Evolutionary conservation across 2,329 filamentous ascomycete genomes (phyloP), one percentile per base, ranked within the genome.

Genomic region (Aspergillus ochraceus): DNA sequence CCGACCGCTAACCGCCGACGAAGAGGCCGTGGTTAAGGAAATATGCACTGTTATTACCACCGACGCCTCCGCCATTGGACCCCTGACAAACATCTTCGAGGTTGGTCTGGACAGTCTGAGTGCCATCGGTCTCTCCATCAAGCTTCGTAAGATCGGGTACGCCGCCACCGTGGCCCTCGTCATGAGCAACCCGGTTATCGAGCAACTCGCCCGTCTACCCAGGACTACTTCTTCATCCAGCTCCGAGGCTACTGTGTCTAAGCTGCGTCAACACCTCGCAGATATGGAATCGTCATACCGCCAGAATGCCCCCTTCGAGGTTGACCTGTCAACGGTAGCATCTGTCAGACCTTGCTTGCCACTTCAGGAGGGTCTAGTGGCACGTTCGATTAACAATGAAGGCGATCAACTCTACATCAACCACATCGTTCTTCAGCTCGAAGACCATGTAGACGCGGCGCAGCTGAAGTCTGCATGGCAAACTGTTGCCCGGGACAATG

Each of bases 51-150:
- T 71, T 20, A 60, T 71, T 22, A 56, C 62, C 10, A 57, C 59
- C 17, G 65, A 71, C 11, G 51, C 55, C 14, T 57, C 60, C 1
- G 59, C 56, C 5, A 62, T 74, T 11, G 57, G 53, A 0, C 64
- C 64, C 1, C 53, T 68, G 55, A 74, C 70, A 2, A 75, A 72
- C 17, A 70, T 77, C 14, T 77, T 77, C 49, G 70, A 74, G 53
- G 65, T 77, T 17, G 76, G 75, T 0, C 57, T 78, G 32, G 76
- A 78, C 60, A 77, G 75, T 61, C 62, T 78, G 6, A 73, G 68
- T 47, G 72, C 71, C 14, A 76, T 78, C 29, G 71, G 69, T 29
- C 61, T 78, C n/a, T 72, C 73, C 1, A 68, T 75, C 45, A 70
- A 68, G 49, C 63, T 78, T 9, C 66, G 67, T 30, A 71, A 69